Evolutionary conservation across 139 green algal species (phyloP).

Genomic region (Chlamydomonas schloesseri): DNA sequence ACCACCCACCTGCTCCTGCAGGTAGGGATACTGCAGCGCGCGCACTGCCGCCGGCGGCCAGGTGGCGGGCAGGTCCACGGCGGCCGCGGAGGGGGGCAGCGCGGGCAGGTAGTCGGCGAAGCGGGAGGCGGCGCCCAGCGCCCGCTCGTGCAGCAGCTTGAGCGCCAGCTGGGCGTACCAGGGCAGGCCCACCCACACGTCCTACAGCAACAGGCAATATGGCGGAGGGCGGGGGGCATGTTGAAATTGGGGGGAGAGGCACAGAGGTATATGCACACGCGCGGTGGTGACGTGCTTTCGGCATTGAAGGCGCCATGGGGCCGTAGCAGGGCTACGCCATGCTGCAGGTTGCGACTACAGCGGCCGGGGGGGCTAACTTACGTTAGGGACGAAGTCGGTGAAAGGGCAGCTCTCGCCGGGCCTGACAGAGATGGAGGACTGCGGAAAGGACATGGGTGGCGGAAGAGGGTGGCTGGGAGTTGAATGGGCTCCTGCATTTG

Average conservation of each 20-base stretch:
- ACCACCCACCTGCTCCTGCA: constrained; percentile 55
- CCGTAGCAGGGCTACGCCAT: no score
- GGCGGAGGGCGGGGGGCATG: no score
- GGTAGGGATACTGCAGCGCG: constrained; percentile 65
- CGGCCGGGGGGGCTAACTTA: neutral
- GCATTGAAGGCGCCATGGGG: no score
- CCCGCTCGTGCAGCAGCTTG: constrained; percentile 68
- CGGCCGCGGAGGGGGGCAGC: constrained; percentile 54
- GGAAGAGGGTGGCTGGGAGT: no score
- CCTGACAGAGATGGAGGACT: neutral
- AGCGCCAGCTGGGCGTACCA: constrained; percentile 77
- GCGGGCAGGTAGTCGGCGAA: constrained; percentile 70
- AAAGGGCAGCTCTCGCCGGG: constrained; percentile 19
- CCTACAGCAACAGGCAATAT: no score
- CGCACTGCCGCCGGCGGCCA: constrained; percentile 67
- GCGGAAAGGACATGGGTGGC: no score
- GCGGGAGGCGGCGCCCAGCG: constrained; percentile 46
- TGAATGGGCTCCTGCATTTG: no score
- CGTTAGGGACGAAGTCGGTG: constrained; percentile 18
- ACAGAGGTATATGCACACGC: no score
- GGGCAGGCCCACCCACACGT: constrained; percentile 58
- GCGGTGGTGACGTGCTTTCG: no score
- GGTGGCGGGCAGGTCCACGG: constrained; percentile 70
- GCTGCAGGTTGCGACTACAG: no score
- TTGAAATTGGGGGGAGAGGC: no score